Evolutionary conservation across 2,329 filamentous ascomycete genomes (phyloP).

Genomic region (Esteya vermicola): DNA sequence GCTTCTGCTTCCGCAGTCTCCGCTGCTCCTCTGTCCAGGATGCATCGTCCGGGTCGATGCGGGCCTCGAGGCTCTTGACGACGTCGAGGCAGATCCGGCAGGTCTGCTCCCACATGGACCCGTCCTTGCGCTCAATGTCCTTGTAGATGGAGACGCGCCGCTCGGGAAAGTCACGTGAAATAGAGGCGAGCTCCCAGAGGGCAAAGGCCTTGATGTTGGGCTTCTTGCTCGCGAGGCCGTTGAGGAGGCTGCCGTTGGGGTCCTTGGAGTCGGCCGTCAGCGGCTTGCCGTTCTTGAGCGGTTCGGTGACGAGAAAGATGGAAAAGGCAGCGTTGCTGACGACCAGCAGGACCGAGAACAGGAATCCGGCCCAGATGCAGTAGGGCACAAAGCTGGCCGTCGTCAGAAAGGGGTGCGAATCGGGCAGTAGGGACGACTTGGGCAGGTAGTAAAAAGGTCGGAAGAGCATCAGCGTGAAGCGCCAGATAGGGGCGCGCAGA

Average conservation of each 20-base stretch:
- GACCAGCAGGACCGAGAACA: constrained; percentile 64
- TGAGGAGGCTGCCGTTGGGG: constrained; percentile 78
- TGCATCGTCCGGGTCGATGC: constrained; percentile 37
- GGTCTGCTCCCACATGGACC: constrained; percentile 70
- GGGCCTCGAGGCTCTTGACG: constrained; percentile 50
- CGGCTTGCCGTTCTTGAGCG: constrained; percentile 71
- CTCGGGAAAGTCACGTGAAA: constrained; percentile 59
- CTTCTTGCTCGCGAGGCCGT: constrained; percentile 73
- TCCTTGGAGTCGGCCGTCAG: constrained; percentile 78
- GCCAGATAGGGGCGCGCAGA: constrained; percentile 52
- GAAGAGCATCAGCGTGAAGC: constrained; percentile 53
- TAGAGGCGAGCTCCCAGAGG: constrained; percentile 78
- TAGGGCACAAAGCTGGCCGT: constrained; percentile 37
- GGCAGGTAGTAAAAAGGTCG: constrained; percentile 64
- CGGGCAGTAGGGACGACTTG: constrained; percentile 50
- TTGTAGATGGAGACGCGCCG: constrained; percentile 71
- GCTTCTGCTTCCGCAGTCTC: constrained; percentile 10
- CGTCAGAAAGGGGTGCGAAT: constrained; percentile 37
- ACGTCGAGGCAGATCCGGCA: constrained; percentile 54
- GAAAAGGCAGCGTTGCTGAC: constrained; percentile 65
- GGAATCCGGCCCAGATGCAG: constrained; percentile 45
- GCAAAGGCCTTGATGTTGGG: constrained; percentile 67
- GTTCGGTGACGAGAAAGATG: constrained; percentile 64
- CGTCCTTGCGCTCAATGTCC: constrained; percentile 72
- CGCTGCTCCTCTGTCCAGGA: constrained; percentile 13